Evolutionary conservation across 805 yeast species (phyloP).

Genomic region (Scheffersomyces spartinae): DNA sequence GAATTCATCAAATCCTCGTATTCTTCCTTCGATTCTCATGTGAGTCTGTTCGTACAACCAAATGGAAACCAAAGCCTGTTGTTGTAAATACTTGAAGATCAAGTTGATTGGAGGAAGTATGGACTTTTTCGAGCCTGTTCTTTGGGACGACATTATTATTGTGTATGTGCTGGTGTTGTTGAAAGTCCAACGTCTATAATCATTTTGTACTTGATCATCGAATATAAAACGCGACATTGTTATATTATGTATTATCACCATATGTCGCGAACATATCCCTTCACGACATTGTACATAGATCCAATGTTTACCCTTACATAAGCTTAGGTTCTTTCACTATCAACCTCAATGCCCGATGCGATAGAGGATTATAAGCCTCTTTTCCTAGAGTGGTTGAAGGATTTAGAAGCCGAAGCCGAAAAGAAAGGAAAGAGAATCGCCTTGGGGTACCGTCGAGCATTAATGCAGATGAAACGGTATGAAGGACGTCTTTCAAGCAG

Average conservation of each 20-base stretch:
- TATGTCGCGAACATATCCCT: no score
- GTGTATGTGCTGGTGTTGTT: no score
- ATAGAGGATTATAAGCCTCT: conserved; percentile 35
- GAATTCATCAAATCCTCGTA: conserved; percentile 93
- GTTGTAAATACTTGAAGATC: conserved; percentile 77
- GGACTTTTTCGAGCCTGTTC: no score
- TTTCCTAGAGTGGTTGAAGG: conserved; percentile 49
- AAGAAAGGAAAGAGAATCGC: conserved; percentile 41
- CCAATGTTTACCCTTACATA: no score
- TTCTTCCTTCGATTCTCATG: conserved; percentile 66
- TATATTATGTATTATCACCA: no score
- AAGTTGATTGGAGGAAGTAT: conserved; percentile 93
- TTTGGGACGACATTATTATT: no score
- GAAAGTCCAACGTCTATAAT: no score
- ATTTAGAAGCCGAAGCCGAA: conserved; percentile 33
- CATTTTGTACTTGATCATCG: no score
- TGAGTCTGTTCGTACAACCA: conserved; percentile 87
- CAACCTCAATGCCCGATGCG: no score
- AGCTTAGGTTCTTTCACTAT: no score
- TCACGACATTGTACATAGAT: no score
- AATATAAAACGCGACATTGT: no score
- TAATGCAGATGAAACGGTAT: conserved; percentile 35
- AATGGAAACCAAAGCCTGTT: conserved; percentile 65
- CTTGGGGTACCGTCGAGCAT: conserved; percentile 43
- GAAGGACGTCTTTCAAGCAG: conserved; percentile 42